Evolutionary conservation across 2,329 filamentous ascomycete genomes (phyloP).

Genomic region (Thermothelomyces thermophilus): DNA sequence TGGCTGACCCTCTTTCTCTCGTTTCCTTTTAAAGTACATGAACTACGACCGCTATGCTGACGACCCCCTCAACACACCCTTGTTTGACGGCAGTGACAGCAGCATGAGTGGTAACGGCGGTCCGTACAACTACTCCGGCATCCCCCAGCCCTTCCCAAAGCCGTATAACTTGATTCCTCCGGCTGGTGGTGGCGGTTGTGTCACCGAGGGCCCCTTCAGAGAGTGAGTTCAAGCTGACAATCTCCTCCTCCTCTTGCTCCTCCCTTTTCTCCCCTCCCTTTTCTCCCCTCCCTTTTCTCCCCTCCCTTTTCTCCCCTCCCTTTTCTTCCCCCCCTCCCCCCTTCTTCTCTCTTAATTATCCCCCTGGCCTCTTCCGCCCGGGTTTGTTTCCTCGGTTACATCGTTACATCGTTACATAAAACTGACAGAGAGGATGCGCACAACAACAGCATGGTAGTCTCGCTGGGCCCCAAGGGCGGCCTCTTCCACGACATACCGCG

Average conservation of each 20-base stretch:
- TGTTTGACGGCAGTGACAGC: slow-evolving; percentile 49
- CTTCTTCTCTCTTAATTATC: background rate
- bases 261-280: background rate
- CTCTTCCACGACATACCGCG: slow-evolving; percentile 27
- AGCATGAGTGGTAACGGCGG: slow-evolving; percentile 43
- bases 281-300: background rate
- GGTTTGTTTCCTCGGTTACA: too few relatives aligned
- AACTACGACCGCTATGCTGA: slow-evolving; percentile 46
- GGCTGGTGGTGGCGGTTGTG: slow-evolving; percentile 49
- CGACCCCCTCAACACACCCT: slow-evolving; percentile 42
- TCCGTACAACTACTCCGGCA: slow-evolving; percentile 22
- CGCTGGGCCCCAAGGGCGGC: slow-evolving; percentile 34
- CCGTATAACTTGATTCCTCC: slow-evolving; percentile 36
- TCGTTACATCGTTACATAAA: too few relatives aligned
- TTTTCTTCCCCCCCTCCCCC: background rate
- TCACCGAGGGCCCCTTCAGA: slow-evolving; percentile 42
- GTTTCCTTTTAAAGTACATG: slow-evolving; percentile 37
- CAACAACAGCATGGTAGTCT: slow-evolving; percentile 35
- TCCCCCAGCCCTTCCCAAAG: slow-evolving; percentile 29
- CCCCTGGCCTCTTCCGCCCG: too few relatives aligned
- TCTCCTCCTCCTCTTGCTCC: background rate
- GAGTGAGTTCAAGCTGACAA: slow-evolving; percentile 27
- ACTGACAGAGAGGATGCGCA: background rate
- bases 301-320: background rate
- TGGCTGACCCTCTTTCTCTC: background rate